A percentile compares a stretch with the other conserved stretches of the same genome.
phyloP scores from a whole-genome alignment of 768 basidiomycete genomes.

The Rhizopogon salebrosus region DNA sequence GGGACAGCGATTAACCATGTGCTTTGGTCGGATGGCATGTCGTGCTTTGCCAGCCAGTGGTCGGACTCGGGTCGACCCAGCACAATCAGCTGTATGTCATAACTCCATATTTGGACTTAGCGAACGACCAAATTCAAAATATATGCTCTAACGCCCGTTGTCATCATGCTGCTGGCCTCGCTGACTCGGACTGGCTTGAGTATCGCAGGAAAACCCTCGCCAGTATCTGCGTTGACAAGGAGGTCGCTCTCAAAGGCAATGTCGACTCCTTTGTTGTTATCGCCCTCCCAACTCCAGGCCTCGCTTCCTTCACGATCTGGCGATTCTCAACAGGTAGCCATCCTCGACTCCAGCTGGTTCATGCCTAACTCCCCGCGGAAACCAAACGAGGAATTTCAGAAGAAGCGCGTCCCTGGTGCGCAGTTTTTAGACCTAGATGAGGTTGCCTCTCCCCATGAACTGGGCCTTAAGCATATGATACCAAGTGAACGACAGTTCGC shows the following conservation, averaged over 20 bases:
- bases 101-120: slow-evolving; percentile 10
- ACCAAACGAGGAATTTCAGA: slow-evolving; percentile 60
- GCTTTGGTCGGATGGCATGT: slow-evolving; percentile 93
- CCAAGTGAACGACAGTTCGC: slow-evolving; percentile 69
- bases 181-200: slow-evolving; percentile 6
- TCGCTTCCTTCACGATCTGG: slow-evolving; percentile 25
- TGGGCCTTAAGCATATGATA: slow-evolving; percentile 94
- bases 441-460: slow-evolving; percentile 65
- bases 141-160: slow-evolving; percentile 3
- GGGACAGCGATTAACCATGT: slow-evolving; percentile 92
- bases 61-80: slow-evolving; percentile 5
- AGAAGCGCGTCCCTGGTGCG: slow-evolving; percentile 65
- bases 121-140: slow-evolving; percentile 11
- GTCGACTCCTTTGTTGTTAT: slow-evolving; percentile 44
- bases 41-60: slow-evolving; percentile 5
- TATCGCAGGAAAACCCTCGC: neutral
- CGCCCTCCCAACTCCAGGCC: slow-evolving; percentile 43
- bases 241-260: slow-evolving; percentile 35
- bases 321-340: slow-evolving; percentile 14
- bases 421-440: slow-evolving; percentile 78
- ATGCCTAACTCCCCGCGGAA: slow-evolving; percentile 86
- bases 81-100: neutral
- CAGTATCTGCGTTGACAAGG: neutral
- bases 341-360: slow-evolving; percentile 85
- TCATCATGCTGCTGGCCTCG: slow-evolving; percentile 4